Base-by-base conservation (phyloP, 2,329 filamentous ascomycete genomes). In the Cryphonectria naterciae region DNA sequence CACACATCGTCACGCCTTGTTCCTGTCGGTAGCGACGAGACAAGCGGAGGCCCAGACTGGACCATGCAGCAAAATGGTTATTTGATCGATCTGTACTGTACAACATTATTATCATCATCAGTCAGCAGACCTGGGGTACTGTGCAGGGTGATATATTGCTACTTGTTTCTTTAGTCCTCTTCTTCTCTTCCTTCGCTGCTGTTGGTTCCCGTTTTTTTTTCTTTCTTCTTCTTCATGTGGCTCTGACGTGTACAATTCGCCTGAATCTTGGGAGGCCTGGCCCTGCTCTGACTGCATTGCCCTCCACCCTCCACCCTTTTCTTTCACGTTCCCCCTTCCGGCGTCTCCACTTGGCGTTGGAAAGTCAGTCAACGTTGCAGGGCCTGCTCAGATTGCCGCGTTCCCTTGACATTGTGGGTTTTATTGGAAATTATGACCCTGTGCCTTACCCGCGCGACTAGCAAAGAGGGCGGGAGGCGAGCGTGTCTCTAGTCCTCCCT, bases 221-320 rank as follows among this genome's bases (percentile, higher is more conserved):
- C 2, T 13, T n/a, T n/a, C 19, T 10, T 61, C 6, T 4, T 60
- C 22, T 35, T n/a, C 22, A 25, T 75, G 73, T 74, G 74, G 67
- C 75, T 76, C 76, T 77, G 76, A 77, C 75, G 76, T 77, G 76
- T 77, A 76, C 63, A 35, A 60, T 7, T 35, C 22, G 32, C 17
- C 58, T 39, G 35, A 2, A 39, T 19, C 11, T 49, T 49, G 46
- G 46, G 46, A 11, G 46, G 46, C 46, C 46, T 49, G 46, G 46
- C 46, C 19, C 46, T n/a, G 54, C 25, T 32, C 25, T 58, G n/a
- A 58, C 25, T 58, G n/a, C 54, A 8, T 19, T 58, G 54, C 25
- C 22, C 58, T 52, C 52, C 32, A 32, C 32, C 32, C 32, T 46
- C 56, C 71, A 25, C 52, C 64, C 54, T 49, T 52, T 56, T 49